Evolutionary conservation across 371 early-diverging fungal genomes (phyloP), one percentile per base, ranked within the genome.

Genomic region (Mucor mucedo): DNA sequence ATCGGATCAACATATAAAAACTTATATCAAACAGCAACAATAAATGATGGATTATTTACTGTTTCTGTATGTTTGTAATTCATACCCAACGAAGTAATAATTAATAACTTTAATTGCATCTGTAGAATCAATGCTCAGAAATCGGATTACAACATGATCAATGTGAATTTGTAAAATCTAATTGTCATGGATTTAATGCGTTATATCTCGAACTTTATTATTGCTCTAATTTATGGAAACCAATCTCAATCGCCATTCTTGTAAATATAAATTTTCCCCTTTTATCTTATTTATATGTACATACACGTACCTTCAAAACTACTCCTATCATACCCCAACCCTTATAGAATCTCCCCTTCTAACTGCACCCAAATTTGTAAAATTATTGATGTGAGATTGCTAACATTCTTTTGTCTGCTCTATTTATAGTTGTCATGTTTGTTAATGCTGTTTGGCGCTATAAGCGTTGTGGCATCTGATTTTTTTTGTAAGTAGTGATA

Each of bases 381-480:
- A 30, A 13, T 21, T 41, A 13, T 11, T 28, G 9, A 45, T 30
- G 32, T 29, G 45, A 5, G 10, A 16, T 13, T 21, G 28, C 49
- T 50, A 40, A 59, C 40, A 49, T 5, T 50, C 39, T 28, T 39
- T 30, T 56, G 40, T 13, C 21, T 41, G 35, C 16, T 10, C 38
- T 48, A 35, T 29, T 33, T 33, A 39, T 47, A 80, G 77, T 40
- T 71, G 9, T 47, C 54, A 27, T 68, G 75, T 50, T 56, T 80
- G 41, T 16, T 83, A 2, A 70, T 85, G 33, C 54, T 88, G 5
- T 90, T 90, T 73, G 84, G 85, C 5, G 84, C 88, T 28, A 77
- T 88, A 11, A 85, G 90, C 7, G 80, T 87, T 4, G 86, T 87
- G 0, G 90, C 90, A 11, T 87, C 88, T 11, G 90, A 90, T 61